Evolutionary conservation across 2,329 filamentous ascomycete species (phyloP), one percentile per base, ranked within the genome.

Genomic region (Alternaria sp.): DNA sequence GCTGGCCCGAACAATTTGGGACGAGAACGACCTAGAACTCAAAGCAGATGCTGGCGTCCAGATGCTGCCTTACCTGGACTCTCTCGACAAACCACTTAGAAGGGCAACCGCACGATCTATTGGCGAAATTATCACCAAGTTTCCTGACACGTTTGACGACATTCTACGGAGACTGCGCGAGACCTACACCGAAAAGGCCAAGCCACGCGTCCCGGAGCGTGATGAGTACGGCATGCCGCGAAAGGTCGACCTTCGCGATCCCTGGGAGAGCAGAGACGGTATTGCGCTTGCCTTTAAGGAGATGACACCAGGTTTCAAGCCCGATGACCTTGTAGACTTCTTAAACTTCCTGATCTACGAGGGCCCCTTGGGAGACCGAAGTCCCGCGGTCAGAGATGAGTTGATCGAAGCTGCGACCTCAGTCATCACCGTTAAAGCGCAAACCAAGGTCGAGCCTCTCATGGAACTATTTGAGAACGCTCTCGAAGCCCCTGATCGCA

Each of bases 161-260:
- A 84, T 94, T 7, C 80, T 97, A 14, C 81, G 85, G 46, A 85
- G 86, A 58, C 84, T 99, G 21, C 86, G 93, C 74, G 82, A 86
- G 6, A 88, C 87, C 3, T 99, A 99, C 77, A 80, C 86, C 47
- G 89, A 94, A 66, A 87, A 95, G 68, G 91, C 92, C 7, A 96
- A 96, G 78, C 92, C 94, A 2, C 89, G 91, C 63, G 88, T 91
- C 50, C 93, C 94, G 11, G 90, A 95, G 73, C 89, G 95, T 43
- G 95, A 99, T 76, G 91, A 95, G 67, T 98, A 93, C 76, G 96
- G 96, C 58, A 97, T 99, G 92, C 92, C 93, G 4, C 91, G 89
- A 74, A 98, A 97, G 82, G 89, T 91, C 76, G 93, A 98, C 69
- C 84, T 94, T 11, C 87, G 91, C 6, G 96, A 99, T 80, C 92